phyloP scores from a whole-genome alignment of 139 green algal species.

The Chlamydomonas sp. region DNA sequence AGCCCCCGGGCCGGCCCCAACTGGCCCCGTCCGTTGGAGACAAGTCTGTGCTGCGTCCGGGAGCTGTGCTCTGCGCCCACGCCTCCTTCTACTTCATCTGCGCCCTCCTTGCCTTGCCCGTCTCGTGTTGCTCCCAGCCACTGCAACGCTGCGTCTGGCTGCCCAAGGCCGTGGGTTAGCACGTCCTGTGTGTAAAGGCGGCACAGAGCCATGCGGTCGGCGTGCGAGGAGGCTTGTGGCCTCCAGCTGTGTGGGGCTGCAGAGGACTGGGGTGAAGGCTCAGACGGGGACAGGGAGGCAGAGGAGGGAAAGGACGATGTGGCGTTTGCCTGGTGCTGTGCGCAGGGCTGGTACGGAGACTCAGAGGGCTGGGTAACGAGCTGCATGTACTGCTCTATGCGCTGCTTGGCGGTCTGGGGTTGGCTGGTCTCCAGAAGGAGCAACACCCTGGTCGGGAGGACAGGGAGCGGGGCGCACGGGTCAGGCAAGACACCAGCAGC shows the following conservation, averaged over 20 bases:
- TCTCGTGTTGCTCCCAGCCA: not conserved
- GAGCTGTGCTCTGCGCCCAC: not conserved
- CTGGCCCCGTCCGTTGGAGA: no score
- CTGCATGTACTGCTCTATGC: constrained; percentile 10
- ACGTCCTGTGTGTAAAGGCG: constrained; percentile 28
- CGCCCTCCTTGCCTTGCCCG: not conserved
- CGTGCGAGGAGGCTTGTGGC: not conserved
- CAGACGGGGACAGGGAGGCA: no score
- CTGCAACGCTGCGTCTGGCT: not conserved
- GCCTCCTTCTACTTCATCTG: not conserved
- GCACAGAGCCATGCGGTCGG: not conserved
- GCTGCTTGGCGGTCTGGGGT: not conserved
- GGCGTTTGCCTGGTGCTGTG: not conserved
- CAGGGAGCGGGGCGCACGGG: not conserved
- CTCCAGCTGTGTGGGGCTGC: no score
- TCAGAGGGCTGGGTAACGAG: not conserved
- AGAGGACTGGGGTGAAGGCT: no score
- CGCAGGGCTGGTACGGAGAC: not conserved
- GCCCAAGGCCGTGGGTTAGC: not conserved
- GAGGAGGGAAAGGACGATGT: not conserved
- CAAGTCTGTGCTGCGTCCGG: no score
- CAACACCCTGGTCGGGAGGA: not conserved
- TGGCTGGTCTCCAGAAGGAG: constrained; percentile 9
- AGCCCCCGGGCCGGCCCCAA: no score
- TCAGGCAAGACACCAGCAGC: not conserved